These are phyloP conservation scores for Lecanosticta acicola DNA, from an alignment of 2,329 filamentous ascomycete genomes.

Conservation along the genomic window DNA sequence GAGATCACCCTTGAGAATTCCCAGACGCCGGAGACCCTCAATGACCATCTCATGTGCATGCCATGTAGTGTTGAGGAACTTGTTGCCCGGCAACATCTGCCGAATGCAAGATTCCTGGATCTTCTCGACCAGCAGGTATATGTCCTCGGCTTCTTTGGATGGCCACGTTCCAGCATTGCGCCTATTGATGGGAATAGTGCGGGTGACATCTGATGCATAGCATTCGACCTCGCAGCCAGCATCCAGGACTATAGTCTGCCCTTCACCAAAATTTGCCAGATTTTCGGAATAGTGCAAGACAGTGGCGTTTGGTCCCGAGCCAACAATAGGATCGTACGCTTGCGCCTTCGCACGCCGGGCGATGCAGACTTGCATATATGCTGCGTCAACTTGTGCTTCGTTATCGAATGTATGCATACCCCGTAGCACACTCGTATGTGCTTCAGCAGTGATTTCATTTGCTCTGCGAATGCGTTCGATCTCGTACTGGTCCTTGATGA, in stretches of 20 bases:
- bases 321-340: constrained; percentile 85
- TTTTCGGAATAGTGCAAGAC: constrained; percentile 85
- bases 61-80: constrained; percentile 73
- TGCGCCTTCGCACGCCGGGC: constrained; percentile 67
- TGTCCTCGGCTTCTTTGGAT: constrained; percentile 60
- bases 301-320: constrained; percentile 72
- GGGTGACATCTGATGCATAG: constrained; percentile 86
- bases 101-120: constrained; percentile 79
- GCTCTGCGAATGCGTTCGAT: constrained; percentile 74
- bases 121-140: constrained; percentile 72
- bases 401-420: constrained; percentile 59
- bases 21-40: constrained; percentile 67
- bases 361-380: constrained; percentile 68
- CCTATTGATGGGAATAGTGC: constrained; percentile 68
- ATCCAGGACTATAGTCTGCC: constrained; percentile 75
- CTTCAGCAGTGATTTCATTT: constrained; percentile 70
- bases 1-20: constrained; percentile 61
- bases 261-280: constrained; percentile 61
- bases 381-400: constrained; percentile 77
- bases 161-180: constrained; percentile 53
- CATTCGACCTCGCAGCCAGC: constrained; percentile 79
- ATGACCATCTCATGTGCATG: constrained; percentile 76
- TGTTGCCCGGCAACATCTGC: constrained; percentile 65
- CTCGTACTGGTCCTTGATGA: constrained; percentile 82
- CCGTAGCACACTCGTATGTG: constrained; percentile 67